These are phyloP conservation scores for Teunomyces pallodes DNA, from an alignment of 805 yeast genomes.

Conservation along the genomic window DNA sequence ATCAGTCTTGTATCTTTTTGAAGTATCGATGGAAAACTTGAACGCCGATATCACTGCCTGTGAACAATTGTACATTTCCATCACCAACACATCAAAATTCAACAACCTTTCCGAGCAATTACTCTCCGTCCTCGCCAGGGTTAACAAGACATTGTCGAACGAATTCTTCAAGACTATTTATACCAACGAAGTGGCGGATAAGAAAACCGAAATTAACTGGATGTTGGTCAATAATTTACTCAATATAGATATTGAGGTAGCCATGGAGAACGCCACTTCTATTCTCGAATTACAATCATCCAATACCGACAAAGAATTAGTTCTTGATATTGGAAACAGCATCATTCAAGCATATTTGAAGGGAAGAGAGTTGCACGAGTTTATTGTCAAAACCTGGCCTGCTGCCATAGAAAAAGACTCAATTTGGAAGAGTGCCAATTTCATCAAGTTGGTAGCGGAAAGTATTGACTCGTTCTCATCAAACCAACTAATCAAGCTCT, in stretches of 20 bases:
- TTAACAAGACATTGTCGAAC: conserved; percentile 54
- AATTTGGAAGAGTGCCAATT: conserved; percentile 25
- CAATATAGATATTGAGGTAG: conserved; percentile 56
- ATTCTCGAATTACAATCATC: conserved; percentile 22
- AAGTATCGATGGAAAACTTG: conserved; percentile 25
- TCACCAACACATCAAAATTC: conserved; percentile 30
- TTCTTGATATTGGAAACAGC: conserved; percentile 20
- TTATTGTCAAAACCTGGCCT: conserved; percentile 47
- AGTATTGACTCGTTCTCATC: conserved; percentile 46
- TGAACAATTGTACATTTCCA: conserved; percentile 47
- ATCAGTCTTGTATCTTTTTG: conserved; percentile 20
- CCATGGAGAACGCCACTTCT: conserved; percentile 40
- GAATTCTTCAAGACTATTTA: conserved; percentile 47
- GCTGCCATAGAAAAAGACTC: conserved; percentile 15
- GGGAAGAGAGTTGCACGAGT: conserved; percentile 56
- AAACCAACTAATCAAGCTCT: conserved; percentile 34
- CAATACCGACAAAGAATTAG: conserved; percentile 1
- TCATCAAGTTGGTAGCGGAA: conserved; percentile 37
- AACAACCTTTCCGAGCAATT: conserved; percentile 42
- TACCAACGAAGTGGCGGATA: conserved; percentile 22
- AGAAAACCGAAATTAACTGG: conserved; percentile 35
- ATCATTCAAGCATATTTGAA: conserved; percentile 48
- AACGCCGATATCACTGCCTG: conserved; percentile 34
- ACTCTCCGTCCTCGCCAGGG: conserved; percentile 44
- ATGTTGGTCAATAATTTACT: conserved; percentile 46